These are phyloP conservation scores for Barbatosphaeria neglecta DNA, from an alignment of 495 filamentous ascomycete genomes.

Conservation along the genomic window DNA sequence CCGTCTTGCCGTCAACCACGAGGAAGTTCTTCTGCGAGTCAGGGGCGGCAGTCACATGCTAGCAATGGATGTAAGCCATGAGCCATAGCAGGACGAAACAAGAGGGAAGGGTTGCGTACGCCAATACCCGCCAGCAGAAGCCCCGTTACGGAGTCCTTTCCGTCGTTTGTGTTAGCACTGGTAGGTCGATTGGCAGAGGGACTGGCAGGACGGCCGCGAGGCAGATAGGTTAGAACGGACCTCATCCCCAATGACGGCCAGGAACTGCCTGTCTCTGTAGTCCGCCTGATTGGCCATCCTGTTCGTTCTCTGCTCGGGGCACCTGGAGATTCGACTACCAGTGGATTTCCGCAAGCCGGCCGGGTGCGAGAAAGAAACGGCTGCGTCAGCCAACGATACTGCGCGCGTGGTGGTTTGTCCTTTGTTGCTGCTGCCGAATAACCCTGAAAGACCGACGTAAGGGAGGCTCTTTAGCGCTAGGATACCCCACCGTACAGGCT, in stretches of 20 bases:
- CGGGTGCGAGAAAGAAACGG: not conserved
- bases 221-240: too few species aligned
- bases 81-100: not conserved
- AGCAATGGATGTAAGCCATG: slow-evolving; percentile 1
- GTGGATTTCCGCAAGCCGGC: not conserved
- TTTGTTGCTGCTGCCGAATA: too few species aligned
- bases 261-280: slow-evolving; percentile 86
- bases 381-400: not conserved
- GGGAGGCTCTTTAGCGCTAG: not conserved
- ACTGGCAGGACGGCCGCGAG: too few species aligned
- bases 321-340: not conserved
- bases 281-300: slow-evolving; percentile 44
- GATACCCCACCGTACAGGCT: not conserved
- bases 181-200: too few species aligned
- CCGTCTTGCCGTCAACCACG: slow-evolving; percentile 87
- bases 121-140: slow-evolving; percentile 90
- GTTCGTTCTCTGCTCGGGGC: not conserved
- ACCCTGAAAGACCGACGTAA: not conserved
- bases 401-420: too few species aligned
- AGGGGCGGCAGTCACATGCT: slow-evolving; percentile 43
- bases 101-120: slow-evolving; percentile 39
- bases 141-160: slow-evolving; percentile 83
- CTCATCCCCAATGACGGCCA: slow-evolving; percentile 97
- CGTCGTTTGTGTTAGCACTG: slow-evolving; percentile 3
- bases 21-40: slow-evolving; percentile 95